Evolutionary conservation across 2,329 filamentous ascomycete species (phyloP).

Genomic region (Penicillium occitanis): DNA sequence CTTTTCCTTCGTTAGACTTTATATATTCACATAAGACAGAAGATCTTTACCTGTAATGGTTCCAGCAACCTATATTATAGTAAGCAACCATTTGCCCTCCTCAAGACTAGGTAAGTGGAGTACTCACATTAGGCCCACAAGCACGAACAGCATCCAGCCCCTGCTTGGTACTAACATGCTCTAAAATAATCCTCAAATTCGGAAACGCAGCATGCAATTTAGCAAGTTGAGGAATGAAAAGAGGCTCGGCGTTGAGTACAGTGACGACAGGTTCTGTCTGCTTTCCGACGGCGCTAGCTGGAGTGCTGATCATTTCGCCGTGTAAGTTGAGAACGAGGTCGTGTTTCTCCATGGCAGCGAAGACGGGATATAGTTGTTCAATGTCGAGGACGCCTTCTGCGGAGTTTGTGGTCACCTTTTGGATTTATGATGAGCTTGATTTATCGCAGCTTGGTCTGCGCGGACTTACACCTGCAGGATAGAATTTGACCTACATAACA

Average conservation of each 20-base stretch:
- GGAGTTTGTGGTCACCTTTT: conserved; percentile 56
- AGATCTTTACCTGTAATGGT: conserved; percentile 58
- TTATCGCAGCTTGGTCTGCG: background rate
- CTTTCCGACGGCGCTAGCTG: conserved; percentile 34
- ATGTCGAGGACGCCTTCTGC: conserved; percentile 50
- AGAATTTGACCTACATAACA: conserved; percentile 54
- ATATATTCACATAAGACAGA: background rate
- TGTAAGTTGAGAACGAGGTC: conserved; percentile 89
- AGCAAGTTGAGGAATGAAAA: conserved; percentile 77
- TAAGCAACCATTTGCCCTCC: background rate
- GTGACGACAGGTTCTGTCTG: conserved; percentile 44
- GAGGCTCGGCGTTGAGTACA: conserved; percentile 67
- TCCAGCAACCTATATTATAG: conserved; percentile 49
- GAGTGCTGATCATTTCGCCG: conserved; percentile 63
- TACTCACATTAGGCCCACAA: conserved; percentile 66
- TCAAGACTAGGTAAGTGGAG: background rate
- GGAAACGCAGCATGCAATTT: conserved; percentile 75
- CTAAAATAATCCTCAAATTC: conserved; percentile 56
- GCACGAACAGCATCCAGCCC: conserved; percentile 74
- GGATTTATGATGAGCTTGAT: background rate
- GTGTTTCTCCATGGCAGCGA: conserved; percentile 83
- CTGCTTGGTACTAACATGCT: conserved; percentile 85
- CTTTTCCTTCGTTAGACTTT: conserved; percentile 32
- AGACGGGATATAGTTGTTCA: conserved; percentile 58
- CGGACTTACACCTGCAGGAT: conserved; percentile 38